Percentiles rank a stretch among this genome's conserved stretches.
Conservation (phyloP, 768 basidiomycete species). For the Xanthoconium purpureum region DNA sequence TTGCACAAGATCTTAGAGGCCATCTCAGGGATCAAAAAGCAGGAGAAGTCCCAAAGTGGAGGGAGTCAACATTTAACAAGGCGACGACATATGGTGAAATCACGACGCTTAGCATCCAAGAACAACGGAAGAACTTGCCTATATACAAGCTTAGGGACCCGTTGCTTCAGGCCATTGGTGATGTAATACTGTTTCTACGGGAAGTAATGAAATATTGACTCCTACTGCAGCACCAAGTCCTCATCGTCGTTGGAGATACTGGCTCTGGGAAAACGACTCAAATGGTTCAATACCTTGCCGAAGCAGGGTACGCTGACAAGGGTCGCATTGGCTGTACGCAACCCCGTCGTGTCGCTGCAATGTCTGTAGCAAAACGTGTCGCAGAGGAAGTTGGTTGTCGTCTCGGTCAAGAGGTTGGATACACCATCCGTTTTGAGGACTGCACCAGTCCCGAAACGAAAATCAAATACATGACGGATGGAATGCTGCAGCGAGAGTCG, state of each 20-base stretch:
- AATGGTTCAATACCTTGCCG: conserved; percentile 98
- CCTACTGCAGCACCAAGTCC: conserved; percentile 64
- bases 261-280: conserved; percentile 99
- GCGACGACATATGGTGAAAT: conserved; percentile 95
- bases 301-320: conserved; percentile 86
- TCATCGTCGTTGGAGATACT: conserved; percentile 98
- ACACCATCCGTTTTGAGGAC: conserved; percentile 99
- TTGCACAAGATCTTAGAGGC: conserved; percentile 90
- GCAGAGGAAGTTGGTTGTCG: conserved; percentile 98
- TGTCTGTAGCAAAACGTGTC: conserved; percentile 99
- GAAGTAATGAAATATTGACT: conserved; percentile 15
- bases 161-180: conserved; percentile 82
- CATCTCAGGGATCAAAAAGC: conserved; percentile 80
- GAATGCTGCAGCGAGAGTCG: conserved; percentile 97
- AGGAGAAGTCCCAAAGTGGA: conserved; percentile 85
- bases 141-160: conserved; percentile 94
- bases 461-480: conserved; percentile 99
- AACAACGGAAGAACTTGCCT: conserved; percentile 86
- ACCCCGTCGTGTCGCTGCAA: conserved; percentile 97
- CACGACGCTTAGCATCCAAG: conserved; percentile 85
- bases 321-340: conserved; percentile 97
- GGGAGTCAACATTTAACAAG: conserved; percentile 89
- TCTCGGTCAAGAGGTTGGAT: conserved; percentile 95
- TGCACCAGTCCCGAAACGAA: conserved; percentile 97
- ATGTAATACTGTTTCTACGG: conserved; percentile 49